Conservation (phyloP, 805 yeast genomes). For the Starmera caribaea region DNA sequence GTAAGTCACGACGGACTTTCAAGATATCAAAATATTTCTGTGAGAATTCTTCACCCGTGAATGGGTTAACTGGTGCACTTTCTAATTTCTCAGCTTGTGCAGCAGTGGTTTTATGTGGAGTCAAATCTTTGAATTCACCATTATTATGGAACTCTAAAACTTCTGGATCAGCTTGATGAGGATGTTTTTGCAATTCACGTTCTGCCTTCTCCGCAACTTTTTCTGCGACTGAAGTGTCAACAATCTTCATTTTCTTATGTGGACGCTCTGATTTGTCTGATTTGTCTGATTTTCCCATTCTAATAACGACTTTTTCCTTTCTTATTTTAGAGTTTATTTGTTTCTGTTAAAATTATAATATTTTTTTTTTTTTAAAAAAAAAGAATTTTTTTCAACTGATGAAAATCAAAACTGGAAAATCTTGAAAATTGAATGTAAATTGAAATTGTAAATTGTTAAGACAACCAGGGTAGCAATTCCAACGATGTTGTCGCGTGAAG, state of each 20-base stretch:
- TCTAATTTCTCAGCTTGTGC: constrained; percentile 52
- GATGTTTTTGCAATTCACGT: constrained; percentile 37
- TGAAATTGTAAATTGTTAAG: too few species aligned
- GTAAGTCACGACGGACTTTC: constrained; percentile 72
- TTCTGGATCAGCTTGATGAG: constrained; percentile 28
- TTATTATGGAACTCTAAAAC: constrained; percentile 47
- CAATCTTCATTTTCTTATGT: constrained; percentile 37
- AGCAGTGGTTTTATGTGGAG: constrained; percentile 59
- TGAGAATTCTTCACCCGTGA: constrained; percentile 58
- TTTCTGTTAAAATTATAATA: neutral
- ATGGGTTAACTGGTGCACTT: constrained; percentile 57
- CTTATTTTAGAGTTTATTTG: neutral
- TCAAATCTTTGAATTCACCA: constrained; percentile 49
- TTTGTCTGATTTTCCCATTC: neutral
- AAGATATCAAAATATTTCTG: constrained; percentile 70
- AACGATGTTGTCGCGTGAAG: constrained; percentile 11
- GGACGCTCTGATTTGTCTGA: constrained; percentile 27
- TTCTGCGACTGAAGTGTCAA: constrained; percentile 48
- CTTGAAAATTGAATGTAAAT: neutral
- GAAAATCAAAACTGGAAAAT: neutral
- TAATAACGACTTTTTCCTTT: neutral
- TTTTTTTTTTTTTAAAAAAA: neutral
- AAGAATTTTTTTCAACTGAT: too few species aligned
- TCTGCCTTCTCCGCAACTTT: constrained; percentile 62
- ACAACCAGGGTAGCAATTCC: too few species aligned